These are phyloP conservation scores for Penicillium verrucosum DNA, from an alignment of 2,329 filamentous ascomycete genomes.

Conservation along the genomic window DNA sequence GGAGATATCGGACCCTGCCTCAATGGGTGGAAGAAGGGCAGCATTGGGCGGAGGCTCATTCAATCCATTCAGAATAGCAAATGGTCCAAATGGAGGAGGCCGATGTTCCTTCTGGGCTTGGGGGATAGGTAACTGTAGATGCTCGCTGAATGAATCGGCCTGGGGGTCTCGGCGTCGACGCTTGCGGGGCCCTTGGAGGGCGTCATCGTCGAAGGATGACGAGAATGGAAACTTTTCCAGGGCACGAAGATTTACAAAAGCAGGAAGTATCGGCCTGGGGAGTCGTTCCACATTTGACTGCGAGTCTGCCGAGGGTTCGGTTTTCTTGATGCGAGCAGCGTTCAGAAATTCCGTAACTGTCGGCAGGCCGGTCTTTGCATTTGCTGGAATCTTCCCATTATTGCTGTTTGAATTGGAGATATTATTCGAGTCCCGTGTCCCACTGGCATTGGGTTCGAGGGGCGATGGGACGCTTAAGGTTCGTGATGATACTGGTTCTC, in stretches of 20 bases:
- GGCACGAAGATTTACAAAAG: constrained; percentile 48
- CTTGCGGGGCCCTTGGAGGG: constrained; percentile 38
- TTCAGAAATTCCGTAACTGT: constrained; percentile 37
- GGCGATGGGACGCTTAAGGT: constrained; percentile 43
- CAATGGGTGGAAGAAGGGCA: constrained; percentile 59
- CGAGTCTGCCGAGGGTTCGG: constrained; percentile 30
- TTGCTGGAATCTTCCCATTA: constrained; percentile 33
- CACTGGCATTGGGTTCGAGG: constrained; percentile 44
- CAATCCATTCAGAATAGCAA: constrained; percentile 56
- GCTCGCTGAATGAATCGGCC: constrained; percentile 42
- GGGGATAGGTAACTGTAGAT: constrained; percentile 48
- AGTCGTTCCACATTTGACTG: constrained; percentile 36
- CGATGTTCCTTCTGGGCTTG: constrained; percentile 46
- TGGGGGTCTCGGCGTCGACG: constrained; percentile 44
- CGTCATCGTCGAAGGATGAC: constrained; percentile 39
- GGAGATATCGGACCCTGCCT: constrained; percentile 44
- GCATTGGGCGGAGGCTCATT: constrained; percentile 63
- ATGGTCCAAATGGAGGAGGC: constrained; percentile 43
- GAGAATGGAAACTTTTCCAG: constrained; percentile 44
- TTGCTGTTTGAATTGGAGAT: constrained; percentile 28
- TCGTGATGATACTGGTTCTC: constrained; percentile 44
- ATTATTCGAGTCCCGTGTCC: constrained; percentile 30
- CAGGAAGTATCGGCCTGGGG: constrained; percentile 43
- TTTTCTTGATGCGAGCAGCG: constrained; percentile 36
- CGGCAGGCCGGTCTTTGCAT: constrained; percentile 27